These are phyloP conservation scores for Hyphopichia wangnamkhiaoensis DNA, from an alignment of 1,139 yeast genomes.

Conservation along the genomic window DNA sequence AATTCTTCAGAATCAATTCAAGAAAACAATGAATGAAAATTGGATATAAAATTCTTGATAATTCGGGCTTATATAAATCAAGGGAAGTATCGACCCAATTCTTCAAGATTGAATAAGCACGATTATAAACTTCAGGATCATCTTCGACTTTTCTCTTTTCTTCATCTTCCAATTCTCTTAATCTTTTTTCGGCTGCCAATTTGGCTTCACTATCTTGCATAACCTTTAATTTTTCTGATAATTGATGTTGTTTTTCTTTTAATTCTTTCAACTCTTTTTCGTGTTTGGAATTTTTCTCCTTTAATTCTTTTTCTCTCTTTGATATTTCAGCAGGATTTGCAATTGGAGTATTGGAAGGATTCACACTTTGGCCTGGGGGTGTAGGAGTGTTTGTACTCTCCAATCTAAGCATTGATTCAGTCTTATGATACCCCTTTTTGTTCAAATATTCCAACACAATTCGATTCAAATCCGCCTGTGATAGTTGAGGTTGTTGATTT, in stretches of 20 bases:
- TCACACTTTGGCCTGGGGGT: conserved; percentile 51
- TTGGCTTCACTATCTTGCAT: conserved; percentile 42
- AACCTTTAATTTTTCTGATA: conserved; percentile 42
- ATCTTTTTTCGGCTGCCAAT: conserved; percentile 43
- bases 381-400: conserved; percentile 77
- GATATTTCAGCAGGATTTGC: conserved; percentile 39
- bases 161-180: conserved; percentile 43
- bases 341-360: conserved; percentile 43
- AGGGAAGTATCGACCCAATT: conserved; percentile 91
- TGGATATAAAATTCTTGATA: conserved; percentile 82
- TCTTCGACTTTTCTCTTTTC: conserved; percentile 41
- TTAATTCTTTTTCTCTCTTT: conserved; percentile 27
- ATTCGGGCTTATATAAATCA: conserved; percentile 89
- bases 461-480: conserved; percentile 81
- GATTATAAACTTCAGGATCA: conserved; percentile 69
- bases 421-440: conserved; percentile 90
- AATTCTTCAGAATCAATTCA: conserved; percentile 69
- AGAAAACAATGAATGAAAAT: conserved; percentile 85
- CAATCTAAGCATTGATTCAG: conserved; percentile 90
- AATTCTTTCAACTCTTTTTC: conserved; percentile 45
- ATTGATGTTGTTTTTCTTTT: conserved; percentile 33
- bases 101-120: conserved; percentile 78
- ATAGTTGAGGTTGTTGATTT: conserved; percentile 39
- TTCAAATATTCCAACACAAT: conserved; percentile 89
- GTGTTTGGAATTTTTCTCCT: conserved; percentile 28